Conservation (phyloP, 805 yeast genomes). For the Lipomyces spencermartinsiae region DNA sequence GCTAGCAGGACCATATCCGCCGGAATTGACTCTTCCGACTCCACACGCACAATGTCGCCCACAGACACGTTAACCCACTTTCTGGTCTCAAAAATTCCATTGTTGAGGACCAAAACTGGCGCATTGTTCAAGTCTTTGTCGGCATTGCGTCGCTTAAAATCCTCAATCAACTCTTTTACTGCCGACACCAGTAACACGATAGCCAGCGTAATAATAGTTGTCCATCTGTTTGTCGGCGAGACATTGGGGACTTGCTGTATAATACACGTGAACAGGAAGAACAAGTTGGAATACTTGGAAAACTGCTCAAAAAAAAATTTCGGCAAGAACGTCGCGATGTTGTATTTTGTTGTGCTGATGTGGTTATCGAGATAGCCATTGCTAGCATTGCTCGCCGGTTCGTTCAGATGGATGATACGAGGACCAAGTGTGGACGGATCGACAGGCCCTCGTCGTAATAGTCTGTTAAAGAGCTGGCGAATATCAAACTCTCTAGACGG, state of each 20-base stretch:
- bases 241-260: slow-evolving; percentile 98
- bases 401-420: slow-evolving; percentile 71
- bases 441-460: slow-evolving; percentile 42
- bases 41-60: slow-evolving; percentile 87
- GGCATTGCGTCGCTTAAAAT: slow-evolving; percentile 82
- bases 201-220: slow-evolving; percentile 89
- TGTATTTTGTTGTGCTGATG: slow-evolving; percentile 94
- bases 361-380: slow-evolving; percentile 77
- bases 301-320: slow-evolving; percentile 96
- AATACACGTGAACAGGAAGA: slow-evolving; percentile 86
- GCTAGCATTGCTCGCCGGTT: slow-evolving; percentile 59
- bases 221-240: slow-evolving; percentile 93
- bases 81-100: slow-evolving; percentile 67
- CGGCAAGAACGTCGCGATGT: slow-evolving; percentile 89
- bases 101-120: slow-evolving; percentile 66
- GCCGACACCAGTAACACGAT: slow-evolving; percentile 91
- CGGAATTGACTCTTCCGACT: slow-evolving; percentile 89
- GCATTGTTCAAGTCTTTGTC: slow-evolving; percentile 90
- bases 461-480: slow-evolving; percentile 14
- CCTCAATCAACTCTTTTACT: slow-evolving; percentile 88
- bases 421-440: slow-evolving; percentile 54
- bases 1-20: slow-evolving; percentile 86
- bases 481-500: slow-evolving; percentile 25
- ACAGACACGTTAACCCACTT: slow-evolving; percentile 89
- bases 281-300: slow-evolving; percentile 93